These are phyloP conservation scores for Hericium erinaceus DNA, from an alignment of 768 basidiomycete species.

Conservation along the genomic window DNA sequence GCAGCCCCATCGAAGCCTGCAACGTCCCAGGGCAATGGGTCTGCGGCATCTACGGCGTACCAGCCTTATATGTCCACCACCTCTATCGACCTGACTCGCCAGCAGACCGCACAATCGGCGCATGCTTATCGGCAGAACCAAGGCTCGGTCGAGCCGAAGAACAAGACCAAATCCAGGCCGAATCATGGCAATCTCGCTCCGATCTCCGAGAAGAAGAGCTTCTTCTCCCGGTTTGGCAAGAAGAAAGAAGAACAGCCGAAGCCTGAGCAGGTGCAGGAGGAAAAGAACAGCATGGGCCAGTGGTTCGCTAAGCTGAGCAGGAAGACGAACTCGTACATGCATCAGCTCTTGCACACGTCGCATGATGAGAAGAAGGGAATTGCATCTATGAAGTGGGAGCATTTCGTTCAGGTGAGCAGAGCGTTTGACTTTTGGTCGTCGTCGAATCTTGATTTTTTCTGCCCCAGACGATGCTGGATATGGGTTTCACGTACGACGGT, in stretches of 20 bases:
- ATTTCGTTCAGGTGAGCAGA: slow-evolving; percentile 19
- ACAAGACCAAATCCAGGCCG: slow-evolving; percentile 64
- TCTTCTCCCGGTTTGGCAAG: slow-evolving; percentile 44
- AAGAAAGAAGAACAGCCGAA: slow-evolving; percentile 27
- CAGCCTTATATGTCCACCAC: slow-evolving; percentile 27
- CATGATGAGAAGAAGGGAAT: slow-evolving; percentile 15
- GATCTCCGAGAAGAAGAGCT: slow-evolving; percentile 32
- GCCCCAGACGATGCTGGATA: slow-evolving; percentile 19
- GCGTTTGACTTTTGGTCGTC: not conserved
- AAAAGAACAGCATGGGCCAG: slow-evolving; percentile 22
- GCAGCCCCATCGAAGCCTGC: not conserved
- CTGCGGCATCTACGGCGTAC: slow-evolving; percentile 13
- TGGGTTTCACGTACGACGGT: slow-evolving; percentile 22
- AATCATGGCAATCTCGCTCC: slow-evolving; percentile 46
- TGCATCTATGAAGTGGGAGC: slow-evolving; percentile 24
- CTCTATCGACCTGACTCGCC: slow-evolving; percentile 34
- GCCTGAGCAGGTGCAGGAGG: slow-evolving; percentile 25
- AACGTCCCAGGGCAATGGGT: slow-evolving; percentile 9
- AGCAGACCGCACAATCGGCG: slow-evolving; percentile 55
- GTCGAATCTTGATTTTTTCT: not conserved
- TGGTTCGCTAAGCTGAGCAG: slow-evolving; percentile 14
- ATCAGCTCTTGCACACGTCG: slow-evolving; percentile 15
- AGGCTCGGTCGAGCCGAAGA: slow-evolving; percentile 38
- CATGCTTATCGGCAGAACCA: slow-evolving; percentile 57
- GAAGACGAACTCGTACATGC: slow-evolving; percentile 14